Base-by-base conservation (phyloP, 495 filamentous ascomycete genomes). In the Aspergillus sclerotioniger region DNA sequence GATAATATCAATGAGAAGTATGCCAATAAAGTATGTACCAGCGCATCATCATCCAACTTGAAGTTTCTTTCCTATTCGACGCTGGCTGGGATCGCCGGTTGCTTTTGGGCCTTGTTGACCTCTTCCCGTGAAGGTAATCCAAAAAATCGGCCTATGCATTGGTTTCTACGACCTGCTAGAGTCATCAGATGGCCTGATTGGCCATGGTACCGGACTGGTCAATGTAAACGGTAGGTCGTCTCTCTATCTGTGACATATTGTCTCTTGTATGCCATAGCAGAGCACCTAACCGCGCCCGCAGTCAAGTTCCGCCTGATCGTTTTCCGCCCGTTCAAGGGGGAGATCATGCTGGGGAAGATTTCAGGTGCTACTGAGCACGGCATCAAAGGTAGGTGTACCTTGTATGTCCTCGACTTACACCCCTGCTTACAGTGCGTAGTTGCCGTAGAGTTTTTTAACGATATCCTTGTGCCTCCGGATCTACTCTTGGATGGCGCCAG, bases 1-100 rank as follows among this genome's bases (percentile, higher is more conserved):
- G 92, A 98, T 70, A 90, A 89, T 60, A 92, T 98, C 75, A 96
- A 98, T 64, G 82, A 84, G 55, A 98, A 98, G 75, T 98, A 96
- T 72, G 85, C 93, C 52, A 95, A 98, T 77, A 93, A 91, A 72
- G 89, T 91, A 51, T 56, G 77, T 56, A 3, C 8, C 16, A 19
- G 15, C 8, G 0, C 43, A 1, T 53, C 19, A 44, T 6, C 6
- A 15, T 19, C 28, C 25, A 25, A 3, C 25, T 5, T 25, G 25
- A 25, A 2, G 25, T 16, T 12, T n/a, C 32, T 31, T 49, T 51
- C n/a, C 32, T 16, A 25, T 29, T 29, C 5, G 33, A 35, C 17
- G 13, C 6, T 19, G 6, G 21, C 8, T 12, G 3, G 6, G 46
- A 20, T 57, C 56, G 21, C 52, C 28, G 39, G 10, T 41, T 44